Evolutionary conservation across 495 filamentous ascomycete genomes (phyloP).

Genomic region (Cenococcum geophilum): DNA sequence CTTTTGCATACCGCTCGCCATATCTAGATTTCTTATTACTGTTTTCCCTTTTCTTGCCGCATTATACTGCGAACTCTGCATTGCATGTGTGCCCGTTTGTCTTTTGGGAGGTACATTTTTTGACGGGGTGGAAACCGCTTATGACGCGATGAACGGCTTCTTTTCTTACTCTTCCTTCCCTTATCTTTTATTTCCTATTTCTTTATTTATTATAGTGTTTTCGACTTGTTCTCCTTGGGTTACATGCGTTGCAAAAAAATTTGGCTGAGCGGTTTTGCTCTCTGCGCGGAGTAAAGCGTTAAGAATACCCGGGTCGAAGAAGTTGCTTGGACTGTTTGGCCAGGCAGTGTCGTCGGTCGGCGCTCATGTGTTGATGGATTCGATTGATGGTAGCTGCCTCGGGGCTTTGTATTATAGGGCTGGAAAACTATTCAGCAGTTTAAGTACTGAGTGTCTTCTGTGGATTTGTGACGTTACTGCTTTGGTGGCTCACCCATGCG

Average conservation of each 20-base stretch:
- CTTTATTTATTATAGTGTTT: neutral
- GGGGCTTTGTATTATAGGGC: neutral
- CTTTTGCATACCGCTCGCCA: neutral
- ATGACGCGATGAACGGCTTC: conserved; percentile 20
- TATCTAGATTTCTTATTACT: conserved; percentile 12
- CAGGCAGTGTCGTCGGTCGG: neutral
- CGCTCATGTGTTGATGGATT: neutral
- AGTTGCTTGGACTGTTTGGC: neutral
- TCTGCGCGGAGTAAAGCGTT: neutral
- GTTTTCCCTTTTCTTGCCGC: conserved; percentile 14
- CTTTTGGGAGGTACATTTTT: conserved; percentile 10
- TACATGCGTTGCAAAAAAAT: too few species aligned
- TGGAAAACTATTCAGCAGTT: neutral
- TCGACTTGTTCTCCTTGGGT: neutral
- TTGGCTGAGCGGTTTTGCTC: too few species aligned
- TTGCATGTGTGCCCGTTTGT: conserved; percentile 20
- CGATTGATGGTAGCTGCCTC: neutral
- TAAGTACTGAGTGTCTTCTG: neutral
- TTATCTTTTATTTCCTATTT: conserved; percentile 4
- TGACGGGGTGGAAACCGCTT: conserved; percentile 10
- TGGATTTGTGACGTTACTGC: neutral
- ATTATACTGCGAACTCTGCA: conserved; percentile 18
- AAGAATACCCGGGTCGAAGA: neutral
- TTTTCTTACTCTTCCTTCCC: conserved; percentile 8
- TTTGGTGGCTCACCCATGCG: too few species aligned